Percentiles rank a stretch among this genome's conserved stretches.
Conservation (phyloP, 176 grass and related monocot genomes). For the Microstegium vimineum region DNA sequence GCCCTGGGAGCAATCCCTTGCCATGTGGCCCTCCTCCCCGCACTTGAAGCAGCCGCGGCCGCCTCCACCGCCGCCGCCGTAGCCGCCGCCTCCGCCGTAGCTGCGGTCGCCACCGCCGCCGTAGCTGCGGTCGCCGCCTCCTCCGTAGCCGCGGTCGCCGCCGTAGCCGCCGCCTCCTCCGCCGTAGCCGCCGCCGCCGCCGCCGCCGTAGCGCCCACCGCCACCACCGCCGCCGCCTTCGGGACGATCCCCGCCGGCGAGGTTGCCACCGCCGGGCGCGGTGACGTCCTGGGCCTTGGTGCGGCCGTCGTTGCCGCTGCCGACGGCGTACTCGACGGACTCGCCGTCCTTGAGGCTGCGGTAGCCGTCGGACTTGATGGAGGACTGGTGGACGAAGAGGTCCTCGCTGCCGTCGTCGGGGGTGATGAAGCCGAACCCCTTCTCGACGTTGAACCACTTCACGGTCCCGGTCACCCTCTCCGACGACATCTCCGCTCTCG, state of each 20-base stretch:
- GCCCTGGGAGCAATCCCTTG: background rate
- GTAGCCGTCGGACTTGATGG: constrained; percentile 32
- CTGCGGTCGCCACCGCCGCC: background rate
- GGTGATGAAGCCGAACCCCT: constrained; percentile 32
- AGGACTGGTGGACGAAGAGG: constrained; percentile 30
- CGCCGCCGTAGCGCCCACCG: background rate
- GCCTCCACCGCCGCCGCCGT: background rate
- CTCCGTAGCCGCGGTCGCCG: background rate
- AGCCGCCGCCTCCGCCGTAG: background rate
- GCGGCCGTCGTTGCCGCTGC: background rate
- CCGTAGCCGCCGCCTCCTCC: background rate
- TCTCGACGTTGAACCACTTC: constrained; percentile 29
- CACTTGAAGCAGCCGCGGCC: background rate
- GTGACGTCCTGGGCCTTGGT: constrained; percentile 10
- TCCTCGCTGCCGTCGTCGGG: constrained; percentile 22
- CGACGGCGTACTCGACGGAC: background rate
- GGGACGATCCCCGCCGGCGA: background rate
- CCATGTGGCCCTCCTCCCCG: background rate
- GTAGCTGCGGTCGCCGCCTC: background rate
- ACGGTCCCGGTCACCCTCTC: background rate
- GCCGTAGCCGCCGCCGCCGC: background rate
- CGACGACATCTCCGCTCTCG: background rate
- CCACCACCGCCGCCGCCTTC: background rate
- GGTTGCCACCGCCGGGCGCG: background rate
- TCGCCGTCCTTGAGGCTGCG: constrained; percentile 12